phyloP scores from a whole-genome alignment of 2,329 filamentous ascomycete species.

The Aureobasidium zeae region DNA sequence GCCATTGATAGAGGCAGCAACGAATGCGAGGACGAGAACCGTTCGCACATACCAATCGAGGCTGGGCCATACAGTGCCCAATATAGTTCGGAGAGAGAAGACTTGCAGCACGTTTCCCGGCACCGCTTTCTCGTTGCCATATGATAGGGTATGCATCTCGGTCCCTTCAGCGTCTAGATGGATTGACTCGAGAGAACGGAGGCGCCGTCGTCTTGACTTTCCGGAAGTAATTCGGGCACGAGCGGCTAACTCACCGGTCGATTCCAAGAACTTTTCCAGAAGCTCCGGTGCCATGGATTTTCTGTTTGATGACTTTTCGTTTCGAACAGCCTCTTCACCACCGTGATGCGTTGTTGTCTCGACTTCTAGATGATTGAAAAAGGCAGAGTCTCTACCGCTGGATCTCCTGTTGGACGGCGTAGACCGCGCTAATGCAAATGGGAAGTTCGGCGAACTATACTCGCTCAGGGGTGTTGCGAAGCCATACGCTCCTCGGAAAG shows the following conservation, averaged over 20 bases:
- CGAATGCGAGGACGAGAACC: slow-evolving; percentile 51
- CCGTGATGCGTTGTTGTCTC: not conserved
- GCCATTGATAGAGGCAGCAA: slow-evolving; percentile 54
- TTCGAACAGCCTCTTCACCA: not conserved
- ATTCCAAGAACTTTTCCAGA: slow-evolving; percentile 20
- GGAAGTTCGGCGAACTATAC: not conserved
- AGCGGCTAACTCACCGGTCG: slow-evolving; percentile 19
- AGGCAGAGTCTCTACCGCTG: not conserved
- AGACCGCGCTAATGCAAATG: not conserved
- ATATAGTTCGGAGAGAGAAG: slow-evolving; percentile 42
- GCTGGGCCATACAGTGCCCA: slow-evolving; percentile 61
- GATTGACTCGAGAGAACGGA: slow-evolving; percentile 3
- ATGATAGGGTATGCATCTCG: slow-evolving; percentile 1
- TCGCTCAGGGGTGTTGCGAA: slow-evolving; percentile 4
- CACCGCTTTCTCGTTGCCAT: not conserved
- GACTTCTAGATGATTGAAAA: not conserved
- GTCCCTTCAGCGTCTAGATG: not conserved
- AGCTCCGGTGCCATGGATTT: slow-evolving; percentile 11
- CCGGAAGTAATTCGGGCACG: slow-evolving; percentile 12
- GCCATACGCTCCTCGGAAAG: slow-evolving; percentile 1
- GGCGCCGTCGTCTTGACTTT: slow-evolving; percentile 10
- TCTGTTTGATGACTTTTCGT: not conserved
- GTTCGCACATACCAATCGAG: slow-evolving; percentile 45
- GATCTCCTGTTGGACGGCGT: not conserved
- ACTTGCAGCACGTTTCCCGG: not conserved